Conservation (phyloP, 2,329 filamentous ascomycete genomes). For the Myriosclerotinia curreyana region DNA sequence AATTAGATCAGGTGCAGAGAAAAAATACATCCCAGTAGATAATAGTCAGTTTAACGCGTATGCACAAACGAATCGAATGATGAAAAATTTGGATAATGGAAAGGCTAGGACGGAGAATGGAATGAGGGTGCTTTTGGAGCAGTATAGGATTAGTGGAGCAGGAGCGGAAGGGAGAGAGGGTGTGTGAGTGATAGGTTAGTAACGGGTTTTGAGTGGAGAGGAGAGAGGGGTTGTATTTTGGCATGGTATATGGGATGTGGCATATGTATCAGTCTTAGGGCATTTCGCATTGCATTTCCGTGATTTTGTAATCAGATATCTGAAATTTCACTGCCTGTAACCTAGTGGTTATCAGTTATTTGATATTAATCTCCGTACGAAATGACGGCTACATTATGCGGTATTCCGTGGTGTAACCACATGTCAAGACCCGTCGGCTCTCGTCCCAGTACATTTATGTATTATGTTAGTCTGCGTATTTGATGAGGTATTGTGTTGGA, state of each 20-base stretch:
- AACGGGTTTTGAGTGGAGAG: too few species aligned
- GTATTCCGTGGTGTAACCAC: background rate
- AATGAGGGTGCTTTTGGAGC: too few species aligned
- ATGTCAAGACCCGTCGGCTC: too few species aligned
- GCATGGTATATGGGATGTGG: background rate
- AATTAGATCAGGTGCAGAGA: background rate
- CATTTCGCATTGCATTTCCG: background rate
- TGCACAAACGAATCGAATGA: constrained; percentile 24
- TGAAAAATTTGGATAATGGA: constrained; percentile 16
- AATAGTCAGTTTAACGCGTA: constrained; percentile 29
- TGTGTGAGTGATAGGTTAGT: background rate
- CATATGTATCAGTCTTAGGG: too few species aligned
- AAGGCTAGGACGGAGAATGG: background rate
- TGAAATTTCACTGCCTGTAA: too few species aligned
- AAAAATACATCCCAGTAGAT: constrained; percentile 29
- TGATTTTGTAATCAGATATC: too few species aligned
- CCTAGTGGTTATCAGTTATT: too few species aligned
- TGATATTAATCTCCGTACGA: too few species aligned
- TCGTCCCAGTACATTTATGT: too few species aligned
- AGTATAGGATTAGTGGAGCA: background rate
- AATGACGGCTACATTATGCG: background rate
- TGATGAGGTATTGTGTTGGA: too few species aligned
- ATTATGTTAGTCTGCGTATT: too few species aligned
- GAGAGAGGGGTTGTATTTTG: too few species aligned
- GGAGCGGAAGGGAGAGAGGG: background rate